Percentiles rank a stretch among this genome's conserved stretches.
Conservation (phyloP, 352 stramenopile genomes). For the Phytophthora foliorum region DNA sequence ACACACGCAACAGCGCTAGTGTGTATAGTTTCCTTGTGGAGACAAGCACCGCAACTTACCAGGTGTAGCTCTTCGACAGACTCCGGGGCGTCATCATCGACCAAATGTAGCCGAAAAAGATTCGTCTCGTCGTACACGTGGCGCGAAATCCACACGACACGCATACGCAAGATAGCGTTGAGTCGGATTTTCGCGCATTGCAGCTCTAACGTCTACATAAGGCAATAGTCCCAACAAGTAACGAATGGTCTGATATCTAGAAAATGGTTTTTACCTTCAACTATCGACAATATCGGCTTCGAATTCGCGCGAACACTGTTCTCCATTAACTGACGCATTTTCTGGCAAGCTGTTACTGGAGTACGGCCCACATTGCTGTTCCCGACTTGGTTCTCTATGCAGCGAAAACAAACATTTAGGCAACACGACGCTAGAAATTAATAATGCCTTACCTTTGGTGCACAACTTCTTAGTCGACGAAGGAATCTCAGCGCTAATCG, state of each 20-base stretch:
- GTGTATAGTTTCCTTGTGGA: too few species aligned
- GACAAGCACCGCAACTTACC: not conserved
- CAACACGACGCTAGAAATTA: too few species aligned
- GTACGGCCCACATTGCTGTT: too few species aligned
- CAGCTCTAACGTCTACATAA: not conserved
- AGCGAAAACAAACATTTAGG: too few species aligned
- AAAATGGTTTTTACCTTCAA: not conserved
- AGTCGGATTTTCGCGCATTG: not conserved
- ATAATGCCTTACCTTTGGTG: not conserved
- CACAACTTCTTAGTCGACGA: not conserved
- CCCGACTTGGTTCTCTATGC: too few species aligned
- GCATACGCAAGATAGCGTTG: not conserved
- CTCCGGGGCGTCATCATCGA: not conserved
- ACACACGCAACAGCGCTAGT: too few species aligned
- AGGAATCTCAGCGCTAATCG: not conserved
- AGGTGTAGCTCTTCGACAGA: not conserved
- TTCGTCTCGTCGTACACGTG: not conserved
- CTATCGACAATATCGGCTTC: not conserved
- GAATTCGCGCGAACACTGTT: not conserved
- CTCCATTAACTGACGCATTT: not conserved
- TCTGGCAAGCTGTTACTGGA: not conserved
- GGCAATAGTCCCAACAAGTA: not conserved
- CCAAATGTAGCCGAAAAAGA: not conserved
- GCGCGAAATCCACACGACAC: constrained; percentile 1
- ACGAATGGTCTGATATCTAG: too few species aligned